phyloP scores from a whole-genome alignment of 306 rosid genomes.

The Trifolium repens region DNA sequence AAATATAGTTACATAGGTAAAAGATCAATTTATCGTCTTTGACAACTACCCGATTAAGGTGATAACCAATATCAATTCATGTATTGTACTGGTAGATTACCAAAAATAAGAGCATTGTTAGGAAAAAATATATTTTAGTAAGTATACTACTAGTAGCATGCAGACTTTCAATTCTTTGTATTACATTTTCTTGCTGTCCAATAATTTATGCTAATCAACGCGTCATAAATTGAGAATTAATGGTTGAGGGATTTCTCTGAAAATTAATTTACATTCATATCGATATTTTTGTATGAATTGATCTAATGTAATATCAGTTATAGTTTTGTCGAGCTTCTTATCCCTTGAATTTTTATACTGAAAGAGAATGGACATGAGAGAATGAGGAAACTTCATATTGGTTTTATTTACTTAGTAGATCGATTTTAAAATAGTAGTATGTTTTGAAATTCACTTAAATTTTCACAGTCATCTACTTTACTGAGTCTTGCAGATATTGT shows the following conservation, averaged over 20 bases:
- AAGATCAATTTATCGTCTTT: too few species aligned
- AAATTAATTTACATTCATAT: not conserved
- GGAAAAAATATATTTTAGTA: not conserved
- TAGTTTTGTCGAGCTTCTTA: not conserved
- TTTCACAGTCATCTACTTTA: not conserved
- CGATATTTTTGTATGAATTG: not conserved
- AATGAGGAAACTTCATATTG: not conserved
- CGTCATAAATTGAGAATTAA: not conserved
- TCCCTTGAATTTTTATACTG: not conserved
- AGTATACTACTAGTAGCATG: not conserved
- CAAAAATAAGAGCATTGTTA: slow-evolving; percentile 1
- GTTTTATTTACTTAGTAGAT: not conserved
- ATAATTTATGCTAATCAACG: not conserved
- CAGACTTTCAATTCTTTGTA: not conserved
- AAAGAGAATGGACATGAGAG: not conserved
- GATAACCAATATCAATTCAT: not conserved
- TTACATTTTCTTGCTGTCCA: not conserved
- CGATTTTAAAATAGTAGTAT: not conserved
- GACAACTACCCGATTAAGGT: not conserved
- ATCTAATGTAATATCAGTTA: slow-evolving; percentile 2
- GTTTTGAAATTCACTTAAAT: not conserved
- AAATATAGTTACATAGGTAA: too few species aligned
- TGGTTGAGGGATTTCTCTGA: not conserved
- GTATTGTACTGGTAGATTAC: not conserved
- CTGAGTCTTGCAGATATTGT: not conserved